Conservation (phyloP, 2,329 filamentous ascomycete genomes). For the Beauveria asiatica region DNA sequence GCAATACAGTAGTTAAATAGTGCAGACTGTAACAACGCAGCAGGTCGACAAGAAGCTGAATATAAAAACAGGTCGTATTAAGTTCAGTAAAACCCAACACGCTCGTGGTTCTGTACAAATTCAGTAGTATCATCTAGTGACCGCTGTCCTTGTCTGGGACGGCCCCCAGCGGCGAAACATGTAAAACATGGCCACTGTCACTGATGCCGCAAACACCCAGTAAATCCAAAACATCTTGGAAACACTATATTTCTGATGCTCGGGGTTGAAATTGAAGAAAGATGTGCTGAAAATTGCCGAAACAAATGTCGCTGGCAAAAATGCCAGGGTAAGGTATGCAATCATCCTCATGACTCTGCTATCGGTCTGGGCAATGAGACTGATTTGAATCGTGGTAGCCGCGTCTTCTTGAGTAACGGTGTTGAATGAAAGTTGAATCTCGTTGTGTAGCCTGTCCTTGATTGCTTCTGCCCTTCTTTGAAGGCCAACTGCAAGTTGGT, state of each 20-base stretch:
- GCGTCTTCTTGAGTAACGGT: constrained; percentile 34
- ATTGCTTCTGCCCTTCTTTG: constrained; percentile 29
- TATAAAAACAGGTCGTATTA: too few species aligned
- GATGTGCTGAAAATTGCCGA: constrained; percentile 38
- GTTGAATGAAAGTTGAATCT: constrained; percentile 46
- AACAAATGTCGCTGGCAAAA: constrained; percentile 44
- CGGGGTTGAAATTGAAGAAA: constrained; percentile 29
- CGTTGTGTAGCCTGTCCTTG: constrained; percentile 39
- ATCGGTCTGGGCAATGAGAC: constrained; percentile 32
- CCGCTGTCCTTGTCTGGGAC: too few species aligned
- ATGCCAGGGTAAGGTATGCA: constrained; percentile 38
- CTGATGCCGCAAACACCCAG: neutral
- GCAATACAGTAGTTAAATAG: too few species aligned
- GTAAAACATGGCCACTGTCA: neutral
- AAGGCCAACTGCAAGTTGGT: constrained; percentile 26
- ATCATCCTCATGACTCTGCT: constrained; percentile 44
- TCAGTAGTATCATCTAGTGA: too few species aligned
- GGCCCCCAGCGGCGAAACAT: too few species aligned
- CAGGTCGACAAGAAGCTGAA: too few species aligned
- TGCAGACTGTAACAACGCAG: too few species aligned
- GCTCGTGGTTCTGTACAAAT: too few species aligned
- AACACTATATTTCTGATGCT: constrained; percentile 16
- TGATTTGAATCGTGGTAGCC: constrained; percentile 29
- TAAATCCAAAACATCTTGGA: constrained; percentile 28
- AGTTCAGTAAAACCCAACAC: too few species aligned